Percentiles rank a stretch among this genome's conserved stretches.
These are phyloP conservation scores for Celoporthe dispersa DNA, from an alignment of 2,329 filamentous ascomycete species.

Conservation along the genomic window DNA sequence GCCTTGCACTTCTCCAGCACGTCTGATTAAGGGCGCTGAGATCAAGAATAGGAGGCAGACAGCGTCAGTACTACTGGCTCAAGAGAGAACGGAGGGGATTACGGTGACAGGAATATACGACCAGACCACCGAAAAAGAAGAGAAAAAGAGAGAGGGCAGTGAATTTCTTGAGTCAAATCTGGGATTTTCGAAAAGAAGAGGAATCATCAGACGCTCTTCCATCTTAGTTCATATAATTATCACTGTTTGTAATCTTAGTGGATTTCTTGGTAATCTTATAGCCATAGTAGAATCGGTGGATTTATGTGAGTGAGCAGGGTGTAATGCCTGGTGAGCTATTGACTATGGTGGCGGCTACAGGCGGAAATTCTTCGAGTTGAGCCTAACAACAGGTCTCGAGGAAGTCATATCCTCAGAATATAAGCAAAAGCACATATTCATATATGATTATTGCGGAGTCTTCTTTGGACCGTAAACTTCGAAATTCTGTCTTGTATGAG, in stretches of 20 bases:
- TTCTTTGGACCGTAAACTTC: no score
- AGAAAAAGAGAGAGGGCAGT: not conserved
- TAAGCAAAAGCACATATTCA: no score
- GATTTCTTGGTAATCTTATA: not conserved
- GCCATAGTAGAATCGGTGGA: not conserved
- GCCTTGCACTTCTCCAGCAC: slow-evolving; percentile 20
- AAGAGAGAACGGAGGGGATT: not conserved
- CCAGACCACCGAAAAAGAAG: not conserved
- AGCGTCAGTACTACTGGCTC: not conserved
- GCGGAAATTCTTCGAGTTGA: no score
- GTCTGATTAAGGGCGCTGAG: not conserved
- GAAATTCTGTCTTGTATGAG: no score
- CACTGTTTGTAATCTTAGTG: not conserved
- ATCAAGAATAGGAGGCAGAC: not conserved
- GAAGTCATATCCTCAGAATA: no score
- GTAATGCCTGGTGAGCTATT: not conserved
- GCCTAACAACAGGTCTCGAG: no score
- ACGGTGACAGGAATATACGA: not conserved
- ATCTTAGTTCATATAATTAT: not conserved
- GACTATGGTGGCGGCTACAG: not conserved
- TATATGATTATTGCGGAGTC: no score
- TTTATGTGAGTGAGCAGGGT: not conserved
- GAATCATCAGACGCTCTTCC: not conserved
- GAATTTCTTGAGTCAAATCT: not conserved
- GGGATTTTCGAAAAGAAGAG: no score